These are phyloP conservation scores for Globisporangium rhizosaccharum DNA, from an alignment of 352 stramenopile species.

Conservation along the genomic window DNA sequence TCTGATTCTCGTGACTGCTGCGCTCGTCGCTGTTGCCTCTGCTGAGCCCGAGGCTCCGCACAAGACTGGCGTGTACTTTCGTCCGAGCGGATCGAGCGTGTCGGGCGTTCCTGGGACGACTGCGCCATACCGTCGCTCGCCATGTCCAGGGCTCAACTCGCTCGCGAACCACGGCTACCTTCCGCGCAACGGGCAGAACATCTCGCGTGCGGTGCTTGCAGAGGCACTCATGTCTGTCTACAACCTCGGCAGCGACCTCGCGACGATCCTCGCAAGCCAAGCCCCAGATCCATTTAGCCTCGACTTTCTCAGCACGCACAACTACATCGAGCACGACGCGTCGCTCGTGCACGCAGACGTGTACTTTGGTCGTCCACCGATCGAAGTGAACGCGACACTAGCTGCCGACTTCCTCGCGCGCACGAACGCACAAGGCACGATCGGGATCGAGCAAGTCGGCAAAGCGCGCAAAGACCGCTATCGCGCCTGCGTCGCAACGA, in stretches of 20 bases:
- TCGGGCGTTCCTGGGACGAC: conserved; percentile 21
- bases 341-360: conserved; percentile 49
- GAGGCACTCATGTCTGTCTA: too few species aligned
- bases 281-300: conserved; percentile 11
- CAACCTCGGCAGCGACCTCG: background rate
- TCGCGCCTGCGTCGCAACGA: conserved; percentile 20
- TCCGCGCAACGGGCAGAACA: too few species aligned
- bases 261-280: conserved; percentile 5
- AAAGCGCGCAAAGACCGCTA: conserved; percentile 28
- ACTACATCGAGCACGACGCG: conserved; percentile 34
- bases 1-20: conserved; percentile 5
- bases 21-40: conserved; percentile 11
- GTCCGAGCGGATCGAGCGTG: conserved; percentile 20
- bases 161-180: too few species aligned
- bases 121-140: conserved; percentile 21
- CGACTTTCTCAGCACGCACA: conserved; percentile 25
- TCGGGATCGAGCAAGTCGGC: conserved; percentile 28
- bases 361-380: conserved; percentile 31
- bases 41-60: background rate
- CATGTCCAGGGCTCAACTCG: too few species aligned
- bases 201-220: too few species aligned
- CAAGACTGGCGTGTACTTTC: conserved; percentile 24
- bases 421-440: conserved; percentile 10
- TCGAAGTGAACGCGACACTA: conserved; percentile 24
- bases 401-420: conserved; percentile 25